Evolutionary conservation across 352 stramenopile genomes (phyloP), one percentile per base, ranked within the genome.

Genomic region (Pythium sp.): DNA sequence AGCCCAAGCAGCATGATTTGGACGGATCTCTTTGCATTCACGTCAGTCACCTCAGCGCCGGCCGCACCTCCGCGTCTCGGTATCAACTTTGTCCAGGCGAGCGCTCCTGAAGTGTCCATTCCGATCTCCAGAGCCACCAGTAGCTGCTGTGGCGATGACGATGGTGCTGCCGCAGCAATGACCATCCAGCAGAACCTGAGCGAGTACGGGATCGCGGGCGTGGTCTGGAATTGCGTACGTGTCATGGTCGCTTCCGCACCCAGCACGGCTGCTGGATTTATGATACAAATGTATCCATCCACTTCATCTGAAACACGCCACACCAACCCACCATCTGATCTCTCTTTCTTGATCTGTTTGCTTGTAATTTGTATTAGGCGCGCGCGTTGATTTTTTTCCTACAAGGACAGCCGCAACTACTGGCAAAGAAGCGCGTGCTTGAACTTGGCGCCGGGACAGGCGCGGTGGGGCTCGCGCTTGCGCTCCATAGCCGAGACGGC

Each of bases 201-300:
- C 18, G 54, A 66, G 6, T 54, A 83, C 24, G 85, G 85, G 18
- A 86, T 92, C 55, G 81, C 81, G 2, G 83, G 85, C 38, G 85
- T 91, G 67, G 78, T 93, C 36, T 93, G 85, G 85, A 87, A 91
- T 67, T 89, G 81, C 66, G 84, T 93, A 62, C 34, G 81, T 74
- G 32, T 14, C 3, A 18, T 15, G 54, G 36, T 43, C 36, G 14
- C 36, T 71, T 62, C 6, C 26, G 3, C 53, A 41, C 26, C 30
- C 28, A 54, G 51, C 18, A 64, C 65, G 11, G 11, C 32, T 47
- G 64, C 57, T 56, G 20, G 47, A 49, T 49, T 22, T n/a, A 49
- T 49, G 3, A 43, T 43, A 43, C 36, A 11, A 15, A 43, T 47
- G 41, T n/a, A 49, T 49, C 15, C 15, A 49, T 49, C 15, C 15